Evolutionary conservation across 768 basidiomycete genomes (phyloP), one percentile per base, ranked within the genome.

Genomic region (Chiua virens): DNA sequence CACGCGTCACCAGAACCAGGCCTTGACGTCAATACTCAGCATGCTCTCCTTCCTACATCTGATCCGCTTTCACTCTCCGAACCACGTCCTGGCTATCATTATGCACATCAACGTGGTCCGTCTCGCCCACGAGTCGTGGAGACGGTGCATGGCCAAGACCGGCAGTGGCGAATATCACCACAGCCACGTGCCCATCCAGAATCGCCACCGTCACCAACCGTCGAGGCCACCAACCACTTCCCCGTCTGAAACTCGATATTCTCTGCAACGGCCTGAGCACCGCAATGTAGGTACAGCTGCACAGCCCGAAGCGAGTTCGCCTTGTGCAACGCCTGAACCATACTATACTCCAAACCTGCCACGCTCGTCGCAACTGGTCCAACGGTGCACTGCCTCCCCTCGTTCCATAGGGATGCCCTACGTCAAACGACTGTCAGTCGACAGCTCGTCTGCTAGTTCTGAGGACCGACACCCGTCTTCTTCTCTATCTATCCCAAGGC

Each of bases 1-100:
- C 65, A 54, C 50, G 25, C 51, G 25, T 65, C 64, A 39, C 50
- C 65, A 45, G 57, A 67, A 18, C 55, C 59, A 40, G 55, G 64
- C 52, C 57, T 68, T 63, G 65, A 70, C 60, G 62, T 69, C 58
- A 67, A 53, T 38, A n/a, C 50, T 18, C 67, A 64, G 42, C 65
- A 57, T 34, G 2, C 54, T 22, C 52, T 57, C 46, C 55, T 65
- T 44, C 32, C 54, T 47, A 35, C 65, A 32, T 37, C 65, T 51
- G 65, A 67, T 67, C 63, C 67, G 66, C 63, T 67, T 45, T 41
- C 60, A 8, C 57, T 65, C 52, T 63, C 65, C 63, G 66, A 64
- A 23, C 41, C 65, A 50, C 55, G 49, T 41, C 49, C 51, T 59
- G 54, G 43, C 55, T 69, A 66, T 68, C 65, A 56, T 66, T 65